Evolutionary conservation across 371 early-diverging fungal species (phyloP).

Genomic region (Apophysomyces sp.): DNA sequence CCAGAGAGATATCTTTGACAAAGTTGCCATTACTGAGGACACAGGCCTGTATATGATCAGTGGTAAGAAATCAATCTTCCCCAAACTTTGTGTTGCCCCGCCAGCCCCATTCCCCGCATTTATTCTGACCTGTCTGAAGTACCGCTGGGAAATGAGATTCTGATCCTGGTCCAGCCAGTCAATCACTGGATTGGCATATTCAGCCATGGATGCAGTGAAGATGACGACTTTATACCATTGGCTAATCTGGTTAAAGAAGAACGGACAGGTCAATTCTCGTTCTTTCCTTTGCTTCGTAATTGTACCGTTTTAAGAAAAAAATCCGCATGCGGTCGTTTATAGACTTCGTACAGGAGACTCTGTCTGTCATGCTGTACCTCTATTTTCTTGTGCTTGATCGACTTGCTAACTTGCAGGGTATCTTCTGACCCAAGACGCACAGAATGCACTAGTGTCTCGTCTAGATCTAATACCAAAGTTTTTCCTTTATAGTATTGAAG

Average conservation of each 20-base stretch:
- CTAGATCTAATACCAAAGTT: conserved; percentile 94
- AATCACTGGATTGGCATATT: conserved; percentile 98
- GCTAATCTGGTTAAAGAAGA: conserved; percentile 57
- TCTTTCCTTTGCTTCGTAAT: neutral
- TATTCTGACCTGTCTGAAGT: conserved; percentile 76
- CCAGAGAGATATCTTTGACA: conserved; percentile 83
- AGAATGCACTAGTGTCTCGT: conserved; percentile 96
- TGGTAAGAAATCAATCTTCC: neutral
- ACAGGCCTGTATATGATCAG: conserved; percentile 57
- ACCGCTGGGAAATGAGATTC: conserved; percentile 74
- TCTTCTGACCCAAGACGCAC: conserved; percentile 36
- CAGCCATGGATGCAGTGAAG: conserved; percentile 96
- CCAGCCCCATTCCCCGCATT: neutral
- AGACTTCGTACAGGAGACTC: conserved; percentile 90
- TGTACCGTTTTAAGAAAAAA: conserved; percentile 85
- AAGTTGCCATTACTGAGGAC: conserved; percentile 74
- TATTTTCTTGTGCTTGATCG: conserved; percentile 51
- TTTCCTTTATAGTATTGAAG: conserved; percentile 58
- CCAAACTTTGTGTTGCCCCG: conserved; percentile 1
- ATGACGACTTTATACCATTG: conserved; percentile 98
- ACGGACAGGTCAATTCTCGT: neutral
- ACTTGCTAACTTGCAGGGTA: conserved; percentile 24
- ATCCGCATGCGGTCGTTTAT: conserved; percentile 96
- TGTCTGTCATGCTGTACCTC: conserved; percentile 93
- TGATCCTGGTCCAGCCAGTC: conserved; percentile 88